Evolutionary conservation across 345 rosid species (phyloP).

Genomic region (Angophora floribunda): DNA sequence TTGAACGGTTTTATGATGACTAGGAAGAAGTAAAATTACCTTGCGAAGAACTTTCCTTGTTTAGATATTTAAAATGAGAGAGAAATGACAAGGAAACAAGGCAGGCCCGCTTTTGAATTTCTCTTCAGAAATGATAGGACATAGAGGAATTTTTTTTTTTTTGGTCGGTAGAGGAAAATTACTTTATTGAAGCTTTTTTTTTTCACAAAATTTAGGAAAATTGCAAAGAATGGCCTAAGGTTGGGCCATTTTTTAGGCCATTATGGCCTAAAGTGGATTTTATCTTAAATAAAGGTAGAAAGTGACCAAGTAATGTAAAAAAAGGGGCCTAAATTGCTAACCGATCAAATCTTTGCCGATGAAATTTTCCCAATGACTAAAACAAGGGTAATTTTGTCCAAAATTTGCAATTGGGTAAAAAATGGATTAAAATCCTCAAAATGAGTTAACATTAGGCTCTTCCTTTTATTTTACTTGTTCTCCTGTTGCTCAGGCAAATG

Average conservation of each 20-base stretch:
- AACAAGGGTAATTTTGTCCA: neutral
- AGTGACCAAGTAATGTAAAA: no score
- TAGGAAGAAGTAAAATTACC: neutral
- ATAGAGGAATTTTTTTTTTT: no score
- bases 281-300: neutral
- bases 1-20: no score
- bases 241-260: no score
- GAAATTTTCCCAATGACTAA: neutral
- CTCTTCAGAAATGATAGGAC: neutral
- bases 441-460: neutral
- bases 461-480: neutral
- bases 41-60: neutral
- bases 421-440: neutral
- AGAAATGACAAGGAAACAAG: neutral
- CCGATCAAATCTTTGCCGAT: fast-evolving
- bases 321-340: neutral
- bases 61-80: neutral
- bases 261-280: no score
- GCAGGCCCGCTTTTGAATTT: neutral
- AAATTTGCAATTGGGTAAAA: neutral
- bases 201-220: no score
- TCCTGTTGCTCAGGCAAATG: neutral
- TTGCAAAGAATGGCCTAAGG: no score
- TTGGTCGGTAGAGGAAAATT: no score
- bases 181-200: neutral